These are phyloP conservation scores for Suillus bovinus DNA, from an alignment of 768 basidiomycete species.

Conservation along the genomic window DNA sequence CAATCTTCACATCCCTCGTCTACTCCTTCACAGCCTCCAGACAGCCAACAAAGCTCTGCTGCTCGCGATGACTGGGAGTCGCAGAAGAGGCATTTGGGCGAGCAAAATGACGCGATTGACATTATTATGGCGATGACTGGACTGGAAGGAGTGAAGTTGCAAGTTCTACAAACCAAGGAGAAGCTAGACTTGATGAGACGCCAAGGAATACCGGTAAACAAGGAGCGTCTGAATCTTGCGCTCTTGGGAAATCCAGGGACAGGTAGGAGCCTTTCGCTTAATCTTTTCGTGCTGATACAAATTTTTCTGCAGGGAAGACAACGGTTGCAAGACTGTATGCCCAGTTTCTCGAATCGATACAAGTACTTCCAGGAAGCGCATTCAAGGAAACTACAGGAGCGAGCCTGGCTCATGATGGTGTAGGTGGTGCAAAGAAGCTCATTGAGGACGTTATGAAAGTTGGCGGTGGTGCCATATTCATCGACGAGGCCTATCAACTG, in stretches of 20 bases:
- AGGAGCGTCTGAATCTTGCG: conserved; percentile 55
- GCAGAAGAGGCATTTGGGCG: conserved; percentile 54
- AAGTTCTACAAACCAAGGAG: conserved; percentile 51
- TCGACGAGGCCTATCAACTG: conserved; percentile 69
- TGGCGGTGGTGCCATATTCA: conserved; percentile 61
- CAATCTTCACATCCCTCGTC: not conserved
- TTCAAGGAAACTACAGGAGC: conserved; percentile 63
- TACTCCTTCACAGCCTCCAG: not conserved
- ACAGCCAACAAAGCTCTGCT: not conserved
- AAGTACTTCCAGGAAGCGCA: conserved; percentile 45
- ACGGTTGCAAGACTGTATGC: conserved; percentile 63
- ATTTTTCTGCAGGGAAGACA: conserved; percentile 49
- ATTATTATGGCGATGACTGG: conserved; percentile 62
- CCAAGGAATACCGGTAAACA: conserved; percentile 45
- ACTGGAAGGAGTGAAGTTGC: conserved; percentile 55
- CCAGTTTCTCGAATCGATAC: conserved; percentile 51
- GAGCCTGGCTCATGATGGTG: conserved; percentile 52
- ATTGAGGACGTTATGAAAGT: conserved; percentile 45
- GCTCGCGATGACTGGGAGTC: conserved; percentile 45
- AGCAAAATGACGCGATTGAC: conserved; percentile 48
- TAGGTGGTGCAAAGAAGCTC: conserved; percentile 45
- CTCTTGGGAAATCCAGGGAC: conserved; percentile 73
- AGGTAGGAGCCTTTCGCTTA: conserved; percentile 36
- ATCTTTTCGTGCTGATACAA: not conserved
- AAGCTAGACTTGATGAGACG: conserved; percentile 49